These are phyloP conservation scores for Fraxinus americana DNA, from an alignment of 257 asterid genomes.

Conservation along the genomic window DNA sequence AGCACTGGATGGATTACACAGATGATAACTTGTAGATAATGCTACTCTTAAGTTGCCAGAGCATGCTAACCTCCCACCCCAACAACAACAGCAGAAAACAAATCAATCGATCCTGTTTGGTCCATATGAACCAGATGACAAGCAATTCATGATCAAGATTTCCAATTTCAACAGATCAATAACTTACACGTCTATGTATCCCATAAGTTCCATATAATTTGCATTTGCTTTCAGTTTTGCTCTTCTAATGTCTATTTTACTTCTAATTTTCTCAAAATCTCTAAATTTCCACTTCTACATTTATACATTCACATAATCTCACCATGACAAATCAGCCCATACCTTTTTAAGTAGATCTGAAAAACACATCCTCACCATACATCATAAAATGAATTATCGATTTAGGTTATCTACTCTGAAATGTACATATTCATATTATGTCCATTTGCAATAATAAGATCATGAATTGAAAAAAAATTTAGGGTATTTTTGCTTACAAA, in stretches of 20 bases:
- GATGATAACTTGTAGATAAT: background rate
- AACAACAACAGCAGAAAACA: background rate
- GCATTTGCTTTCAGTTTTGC: background rate
- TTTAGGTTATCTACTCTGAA: background rate
- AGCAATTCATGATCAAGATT: background rate
- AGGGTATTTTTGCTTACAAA: slow-evolving; percentile 49
- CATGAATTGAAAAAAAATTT: background rate
- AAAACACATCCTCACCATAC: background rate
- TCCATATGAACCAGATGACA: background rate
- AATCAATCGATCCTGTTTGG: background rate
- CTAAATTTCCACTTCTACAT: background rate
- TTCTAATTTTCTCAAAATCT: background rate
- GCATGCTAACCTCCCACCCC: background rate
- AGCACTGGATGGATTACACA: background rate
- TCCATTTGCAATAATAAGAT: background rate
- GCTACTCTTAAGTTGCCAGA: background rate
- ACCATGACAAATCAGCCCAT: background rate
- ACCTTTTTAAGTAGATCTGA: background rate
- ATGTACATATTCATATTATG: background rate
- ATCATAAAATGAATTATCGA: background rate
- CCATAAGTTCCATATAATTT: background rate
- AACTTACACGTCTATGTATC: background rate
- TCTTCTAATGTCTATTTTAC: background rate
- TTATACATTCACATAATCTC: background rate
- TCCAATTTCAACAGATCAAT: background rate